phyloP scores from a whole-genome alignment of 73 alveolate genomes.

The Stentor roeselii region DNA sequence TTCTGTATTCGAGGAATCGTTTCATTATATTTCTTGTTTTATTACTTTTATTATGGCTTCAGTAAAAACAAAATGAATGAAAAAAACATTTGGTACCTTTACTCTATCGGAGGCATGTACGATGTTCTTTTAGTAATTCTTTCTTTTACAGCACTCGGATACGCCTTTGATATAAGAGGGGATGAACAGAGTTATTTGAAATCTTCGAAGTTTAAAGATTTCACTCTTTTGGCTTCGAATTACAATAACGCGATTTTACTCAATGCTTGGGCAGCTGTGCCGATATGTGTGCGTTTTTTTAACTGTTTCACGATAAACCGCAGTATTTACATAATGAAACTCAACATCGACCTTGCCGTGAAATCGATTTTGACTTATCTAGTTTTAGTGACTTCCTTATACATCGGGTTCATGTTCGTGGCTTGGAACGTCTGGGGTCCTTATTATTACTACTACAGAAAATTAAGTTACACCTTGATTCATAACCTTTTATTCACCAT shows the following conservation, averaged over 20 bases:
- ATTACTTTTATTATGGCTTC: not conserved
- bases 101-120: not conserved
- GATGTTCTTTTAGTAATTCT: not conserved
- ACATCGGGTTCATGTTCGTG: not conserved
- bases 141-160: not conserved
- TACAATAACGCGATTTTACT: not conserved
- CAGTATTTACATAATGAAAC: not conserved
- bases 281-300: not conserved
- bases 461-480: not conserved
- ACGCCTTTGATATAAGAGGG: not conserved
- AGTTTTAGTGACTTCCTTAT: not conserved
- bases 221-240: not conserved
- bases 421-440: conserved; percentile 15
- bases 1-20: not conserved
- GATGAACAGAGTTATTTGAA: not conserved
- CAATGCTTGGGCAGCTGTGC: not conserved
- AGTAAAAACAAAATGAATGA: not conserved
- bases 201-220: not conserved
- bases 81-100: not conserved
- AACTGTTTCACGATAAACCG: not conserved
- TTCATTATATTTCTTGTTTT: not conserved
- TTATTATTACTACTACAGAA: not conserved
- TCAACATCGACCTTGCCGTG: not conserved
- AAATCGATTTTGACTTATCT: not conserved
- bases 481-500: not conserved